Base-by-base conservation (phyloP, 106 monocot species). In the Ottelia alismoides region DNA sequence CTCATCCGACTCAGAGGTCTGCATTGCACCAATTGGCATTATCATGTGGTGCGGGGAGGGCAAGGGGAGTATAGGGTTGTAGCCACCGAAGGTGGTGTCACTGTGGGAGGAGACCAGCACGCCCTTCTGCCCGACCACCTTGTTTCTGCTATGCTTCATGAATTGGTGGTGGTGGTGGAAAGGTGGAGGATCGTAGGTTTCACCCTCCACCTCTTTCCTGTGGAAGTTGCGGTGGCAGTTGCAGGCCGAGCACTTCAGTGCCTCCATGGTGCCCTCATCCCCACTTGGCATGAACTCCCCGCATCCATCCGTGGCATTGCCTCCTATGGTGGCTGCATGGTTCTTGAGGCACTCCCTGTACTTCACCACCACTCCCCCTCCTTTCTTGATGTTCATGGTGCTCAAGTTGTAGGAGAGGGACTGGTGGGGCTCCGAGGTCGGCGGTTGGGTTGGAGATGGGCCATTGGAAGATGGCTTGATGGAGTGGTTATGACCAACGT, bases 11-110 rank as follows among this genome's bases (percentile, higher is more conserved):
- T 49, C 71, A 66, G 35, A 77, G 25, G 11, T 62, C 52, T 1
- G 69, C 72, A 24, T 77, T 32, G 3, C 83, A 73, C 84, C 85
- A 75, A 52, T 72, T 63, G 76, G 74, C 65, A 45, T 64, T 53
- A 59, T 56, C 14, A 61, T 32, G 32, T 60, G 22, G n/a, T n/a
- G n/a, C n/a, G n/a, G n/a, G n/a, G n/a, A n/a, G n/a, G n/a, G n/a
- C n/a, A n/a, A n/a, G n/a, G n/a, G n/a, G n/a, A n/a, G n/a, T n/a
- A n/a, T n/a, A n/a, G n/a, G n/a, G n/a, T n/a, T n/a, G n/a, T n/a
- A n/a, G n/a, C n/a, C n/a, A n/a, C n/a, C n/a, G n/a, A n/a, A n/a
- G n/a, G n/a, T n/a, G n/a, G n/a, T n/a, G n/a, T n/a, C n/a, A n/a
- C n/a, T n/a, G n/a, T n/a, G n/a, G n/a, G n/a, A n/a, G n/a, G n/a